A percentile compares a stretch with the other conserved stretches of the same genome.
Conservation (phyloP, 2,329 filamentous ascomycete species). For the Didymella segeticola region DNA sequence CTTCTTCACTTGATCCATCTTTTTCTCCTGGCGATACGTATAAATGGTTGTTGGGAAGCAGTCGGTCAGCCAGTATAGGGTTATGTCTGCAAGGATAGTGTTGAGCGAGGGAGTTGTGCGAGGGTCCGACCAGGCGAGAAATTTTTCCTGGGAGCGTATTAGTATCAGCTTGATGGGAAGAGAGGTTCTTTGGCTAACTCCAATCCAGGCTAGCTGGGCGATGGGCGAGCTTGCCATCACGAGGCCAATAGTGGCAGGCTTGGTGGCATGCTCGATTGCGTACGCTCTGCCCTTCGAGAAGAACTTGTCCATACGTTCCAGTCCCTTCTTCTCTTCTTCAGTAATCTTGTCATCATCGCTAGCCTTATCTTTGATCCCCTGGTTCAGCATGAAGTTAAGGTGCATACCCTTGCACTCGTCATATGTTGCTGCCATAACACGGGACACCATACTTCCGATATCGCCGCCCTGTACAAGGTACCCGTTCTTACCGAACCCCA, state of each 20-base stretch:
- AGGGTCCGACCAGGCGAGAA: conserved; percentile 60
- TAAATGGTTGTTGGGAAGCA: conserved; percentile 58
- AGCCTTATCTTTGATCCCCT: conserved; percentile 22
- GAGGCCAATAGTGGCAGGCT: conserved; percentile 64
- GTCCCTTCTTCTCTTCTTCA: conserved; percentile 47
- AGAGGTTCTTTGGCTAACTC: conserved; percentile 22
- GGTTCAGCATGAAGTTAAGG: conserved; percentile 40
- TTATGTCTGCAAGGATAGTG: conserved; percentile 58
- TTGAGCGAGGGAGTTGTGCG: conserved; percentile 44
- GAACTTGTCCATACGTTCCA: conserved; percentile 52
- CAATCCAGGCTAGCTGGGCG: conserved; percentile 65
- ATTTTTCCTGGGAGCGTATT: conserved; percentile 54
- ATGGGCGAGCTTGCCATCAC: conserved; percentile 61
- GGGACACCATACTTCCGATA: conserved; percentile 56
- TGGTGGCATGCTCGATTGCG: conserved; percentile 59
- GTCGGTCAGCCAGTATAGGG: conserved; percentile 64
- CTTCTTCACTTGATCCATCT: conserved; percentile 46
- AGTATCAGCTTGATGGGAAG: too few relatives aligned
- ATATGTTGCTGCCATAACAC: conserved; percentile 52
- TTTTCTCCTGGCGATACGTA: conserved; percentile 53
- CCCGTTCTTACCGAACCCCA: conserved; percentile 58
- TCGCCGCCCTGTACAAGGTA: conserved; percentile 67
- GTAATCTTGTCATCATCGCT: conserved; percentile 27
- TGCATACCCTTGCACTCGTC: conserved; percentile 57
- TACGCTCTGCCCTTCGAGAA: conserved; percentile 56